These are phyloP conservation scores for Podospora conica DNA, from an alignment of 495 filamentous ascomycete genomes.

Conservation along the genomic window DNA sequence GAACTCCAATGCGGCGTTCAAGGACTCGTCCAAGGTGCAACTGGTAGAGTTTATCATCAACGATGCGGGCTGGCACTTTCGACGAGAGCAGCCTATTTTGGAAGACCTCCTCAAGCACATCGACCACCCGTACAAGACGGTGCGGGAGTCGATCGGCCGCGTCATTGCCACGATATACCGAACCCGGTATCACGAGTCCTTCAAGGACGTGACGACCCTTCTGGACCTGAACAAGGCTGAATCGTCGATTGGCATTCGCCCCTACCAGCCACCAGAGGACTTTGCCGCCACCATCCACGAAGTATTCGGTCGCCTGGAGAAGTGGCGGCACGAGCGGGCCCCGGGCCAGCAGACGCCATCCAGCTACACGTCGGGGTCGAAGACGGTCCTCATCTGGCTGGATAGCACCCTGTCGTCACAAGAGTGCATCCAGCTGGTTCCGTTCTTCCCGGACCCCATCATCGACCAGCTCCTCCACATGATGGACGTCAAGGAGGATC, in stretches of 20 bases:
- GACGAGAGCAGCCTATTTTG: conserved; percentile 78
- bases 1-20: conserved; percentile 94
- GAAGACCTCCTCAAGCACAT: conserved; percentile 85
- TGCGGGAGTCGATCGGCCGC: conserved; percentile 89
- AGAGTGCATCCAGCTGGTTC: conserved; percentile 85
- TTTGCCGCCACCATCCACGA: conserved; percentile 65
- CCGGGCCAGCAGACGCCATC: conserved; percentile 90
- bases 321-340: conserved; percentile 77
- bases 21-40: conserved; percentile 94
- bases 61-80: conserved; percentile 94
- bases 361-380: conserved; percentile 90
- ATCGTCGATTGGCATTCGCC: conserved; percentile 78
- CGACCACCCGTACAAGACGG: conserved; percentile 96
- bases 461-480: conserved; percentile 92
- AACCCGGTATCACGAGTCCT: conserved; percentile 89
- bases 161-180: conserved; percentile 82
- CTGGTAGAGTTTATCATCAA: conserved; percentile 81
- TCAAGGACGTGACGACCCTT: conserved; percentile 65
- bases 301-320: conserved; percentile 74
- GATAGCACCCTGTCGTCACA: conserved; percentile 84
- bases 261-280: conserved; percentile 71
- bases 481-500: conserved; percentile 99
- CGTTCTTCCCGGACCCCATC: conserved; percentile 85
- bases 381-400: conserved; percentile 93
- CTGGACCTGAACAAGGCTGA: conserved; percentile 69